phyloP scores from a whole-genome alignment of 352 stramenopile species.

The Globisporangium irregulare region DNA sequence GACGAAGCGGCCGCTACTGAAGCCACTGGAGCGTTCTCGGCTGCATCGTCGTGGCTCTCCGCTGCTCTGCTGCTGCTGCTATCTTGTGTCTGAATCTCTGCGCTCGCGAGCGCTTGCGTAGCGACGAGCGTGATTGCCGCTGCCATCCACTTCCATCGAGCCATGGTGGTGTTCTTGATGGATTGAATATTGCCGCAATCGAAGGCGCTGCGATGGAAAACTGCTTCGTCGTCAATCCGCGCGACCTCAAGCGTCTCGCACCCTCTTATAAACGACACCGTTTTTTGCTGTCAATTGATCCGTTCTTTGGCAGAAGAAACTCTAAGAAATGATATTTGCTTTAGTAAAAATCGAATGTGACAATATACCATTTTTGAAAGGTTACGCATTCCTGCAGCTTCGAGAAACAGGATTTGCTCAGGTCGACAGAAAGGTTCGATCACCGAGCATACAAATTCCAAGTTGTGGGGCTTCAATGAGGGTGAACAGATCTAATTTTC shows the following conservation, averaged over 20 bases:
- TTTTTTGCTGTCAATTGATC: no score
- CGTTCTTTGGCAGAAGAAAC: no score
- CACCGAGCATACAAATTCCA: no score
- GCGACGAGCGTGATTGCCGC: background rate
- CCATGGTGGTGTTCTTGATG: background rate
- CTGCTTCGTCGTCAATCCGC: background rate
- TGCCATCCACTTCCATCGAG: conserved; percentile 1
- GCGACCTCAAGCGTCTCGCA: background rate
- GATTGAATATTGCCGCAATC: background rate
- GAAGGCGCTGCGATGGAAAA: background rate
- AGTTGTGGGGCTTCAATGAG: no score
- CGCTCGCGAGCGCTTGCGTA: background rate
- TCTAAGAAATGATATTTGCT: no score
- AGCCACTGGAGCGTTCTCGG: background rate
- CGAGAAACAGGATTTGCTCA: no score
- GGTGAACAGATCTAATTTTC: no score
- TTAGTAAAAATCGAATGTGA: no score
- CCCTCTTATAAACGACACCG: background rate
- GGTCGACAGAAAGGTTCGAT: no score
- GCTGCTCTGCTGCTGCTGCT: background rate
- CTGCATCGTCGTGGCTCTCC: background rate
- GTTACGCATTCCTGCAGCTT: no score
- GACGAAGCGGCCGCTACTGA: background rate
- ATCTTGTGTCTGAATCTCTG: background rate
- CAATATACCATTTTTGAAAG: no score